phyloP scores from a whole-genome alignment of 2,329 filamentous ascomycete genomes.

The Aspergillus felis region DNA sequence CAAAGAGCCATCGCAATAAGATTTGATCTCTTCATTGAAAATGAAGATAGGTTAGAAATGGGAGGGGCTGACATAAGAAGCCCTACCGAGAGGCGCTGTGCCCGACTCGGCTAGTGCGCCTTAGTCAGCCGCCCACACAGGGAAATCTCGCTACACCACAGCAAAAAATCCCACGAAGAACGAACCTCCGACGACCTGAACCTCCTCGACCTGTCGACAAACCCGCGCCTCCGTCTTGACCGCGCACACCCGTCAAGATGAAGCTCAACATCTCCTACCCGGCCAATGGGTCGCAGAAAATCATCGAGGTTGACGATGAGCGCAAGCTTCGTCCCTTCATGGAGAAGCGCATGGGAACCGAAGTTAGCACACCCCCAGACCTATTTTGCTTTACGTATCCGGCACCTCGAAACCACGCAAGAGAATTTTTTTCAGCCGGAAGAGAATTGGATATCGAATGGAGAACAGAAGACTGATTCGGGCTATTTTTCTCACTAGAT shows the following conservation, averaged over 20 bases:
- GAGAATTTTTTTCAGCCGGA: neutral
- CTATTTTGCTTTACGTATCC: constrained; percentile 5
- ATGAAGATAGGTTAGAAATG: neutral
- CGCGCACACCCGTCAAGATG: constrained; percentile 58
- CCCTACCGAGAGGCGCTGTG: constrained; percentile 21
- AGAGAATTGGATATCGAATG: constrained; percentile 12
- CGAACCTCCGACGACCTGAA: constrained; percentile 35
- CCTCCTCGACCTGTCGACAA: constrained; percentile 39
- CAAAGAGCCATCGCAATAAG: neutral
- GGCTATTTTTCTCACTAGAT: constrained; percentile 54
- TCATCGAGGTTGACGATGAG: constrained; percentile 99
- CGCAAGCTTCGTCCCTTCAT: constrained; percentile 98
- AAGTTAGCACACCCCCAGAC: constrained; percentile 38
- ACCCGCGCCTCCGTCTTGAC: constrained; percentile 46
- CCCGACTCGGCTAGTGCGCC: constrained; percentile 24
- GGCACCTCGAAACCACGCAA: constrained; percentile 10
- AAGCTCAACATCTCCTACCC: constrained; percentile 83
- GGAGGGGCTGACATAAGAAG: constrained; percentile 20
- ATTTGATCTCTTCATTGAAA: neutral
- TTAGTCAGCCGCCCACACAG: constrained; percentile 39
- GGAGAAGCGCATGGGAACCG: constrained; percentile 81
- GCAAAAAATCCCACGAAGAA: constrained; percentile 37
- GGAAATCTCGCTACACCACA: constrained; percentile 39
- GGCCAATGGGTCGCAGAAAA: constrained; percentile 99
- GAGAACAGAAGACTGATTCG: constrained; percentile 31